Evolutionary conservation across 495 filamentous ascomycete genomes (phyloP), one percentile per base, ranked within the genome.

Genomic region (Xylaria flabelliformis): DNA sequence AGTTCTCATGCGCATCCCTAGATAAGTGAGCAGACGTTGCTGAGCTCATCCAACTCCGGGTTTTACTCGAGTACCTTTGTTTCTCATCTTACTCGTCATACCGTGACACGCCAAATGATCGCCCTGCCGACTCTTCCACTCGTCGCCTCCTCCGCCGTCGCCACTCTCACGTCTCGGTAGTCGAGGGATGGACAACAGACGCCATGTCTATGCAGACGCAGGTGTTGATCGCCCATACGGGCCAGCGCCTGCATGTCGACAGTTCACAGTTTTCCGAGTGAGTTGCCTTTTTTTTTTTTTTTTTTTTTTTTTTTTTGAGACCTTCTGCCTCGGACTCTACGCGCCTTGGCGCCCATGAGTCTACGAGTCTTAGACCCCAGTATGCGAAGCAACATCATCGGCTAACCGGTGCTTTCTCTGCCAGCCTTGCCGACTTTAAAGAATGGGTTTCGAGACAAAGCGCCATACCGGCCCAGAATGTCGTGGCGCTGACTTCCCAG

Each of bases 161-260:
- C 74, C 67, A 66, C 63, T 26, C 51, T 9, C 46, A 34, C 12
- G 63, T 24, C 48, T 39, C 36, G 36, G 50, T 61, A 51, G 24
- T 72, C 72, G 70, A 74, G 77, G 75, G 77, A 79, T 79, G 77
- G 77, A 79, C 72, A 72, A 67, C 63, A 81, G 68, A 73, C 70
- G 73, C 13, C 69, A 86, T 86, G 84, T 83, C 83, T 74, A 94
- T 94, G 89, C 90, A 91, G 83, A 84, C 93, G 79, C 88, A 93
- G 81, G 89, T 97, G 81, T 92, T 92, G 82, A 89, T 96, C 72
- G 94, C 93, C 85, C 94, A 96, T 85, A 92, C 91, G 76, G 94
- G 94, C 85, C 90, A 94, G 85, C 90, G 91, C 83, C 86, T 94
- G 78, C 85, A 88, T 75, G 85, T 91, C 73, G 92, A 97, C 81